Evolutionary conservation across 2,329 filamentous ascomycete genomes (phyloP), one percentile per base, ranked within the genome.

Genomic region (Microsporum ferrugineum): DNA sequence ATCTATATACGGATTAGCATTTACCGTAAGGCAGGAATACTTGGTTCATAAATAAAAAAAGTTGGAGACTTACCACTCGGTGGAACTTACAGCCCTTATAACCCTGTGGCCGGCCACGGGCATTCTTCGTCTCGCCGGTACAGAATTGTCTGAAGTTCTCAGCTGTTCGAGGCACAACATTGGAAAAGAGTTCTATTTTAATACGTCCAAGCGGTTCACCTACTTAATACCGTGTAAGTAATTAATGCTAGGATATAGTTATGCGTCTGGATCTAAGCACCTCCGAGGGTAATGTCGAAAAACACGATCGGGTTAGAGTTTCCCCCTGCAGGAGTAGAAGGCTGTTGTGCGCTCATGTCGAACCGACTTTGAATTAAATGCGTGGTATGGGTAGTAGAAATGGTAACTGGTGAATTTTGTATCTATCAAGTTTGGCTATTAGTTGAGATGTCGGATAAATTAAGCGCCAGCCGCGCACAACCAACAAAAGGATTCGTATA

Each of bases 61-160:
- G 17, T 23, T 23, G 17, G 17, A 63, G 60, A 79, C 87, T 69
- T 76, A 95, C 90, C 68, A 97, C 89, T 62, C 94, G 86, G 76
- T 97, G 94, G 70, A 97, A 96, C 74, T 90, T 95, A 78, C 84
- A 88, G 60, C 89, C 88, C 77, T 96, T 97, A 81, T 96, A 99
- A 65, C 94, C 94, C 71, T 95, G 88, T 0, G 91, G 88, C 64
- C 85, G 81, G 38, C 90, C 89, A 7, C 84, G 82, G 58, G 82
- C 75, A 71, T 88, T 88, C 77, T 91, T 95, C 66, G 83, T 86
- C 79, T 97, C 92, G 68, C 94, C 94, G 0, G 92, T 97, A 77
- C 91, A 96, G 77, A 96, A 96, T 71, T 95, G 90, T 55, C 91
- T 88, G 74, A 99, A 97, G 79, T 97, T 97, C 75, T 97, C 94